Evolutionary conservation across 768 basidiomycete genomes (phyloP).

Genomic region (Russula olivacea): DNA sequence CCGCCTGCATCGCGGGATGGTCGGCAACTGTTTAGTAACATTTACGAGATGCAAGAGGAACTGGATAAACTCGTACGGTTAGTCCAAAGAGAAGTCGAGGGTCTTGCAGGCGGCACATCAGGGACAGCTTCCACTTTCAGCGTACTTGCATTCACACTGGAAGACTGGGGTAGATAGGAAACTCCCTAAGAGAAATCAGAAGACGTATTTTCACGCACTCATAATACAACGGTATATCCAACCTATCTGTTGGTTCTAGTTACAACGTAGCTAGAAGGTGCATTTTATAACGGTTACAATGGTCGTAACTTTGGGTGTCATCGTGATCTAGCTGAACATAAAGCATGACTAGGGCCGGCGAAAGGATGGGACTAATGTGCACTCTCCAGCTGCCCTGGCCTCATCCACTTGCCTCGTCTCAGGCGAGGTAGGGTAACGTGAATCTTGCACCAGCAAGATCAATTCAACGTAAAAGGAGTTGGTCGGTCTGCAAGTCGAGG

Average conservation of each 20-base stretch:
- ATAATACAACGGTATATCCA: not conserved
- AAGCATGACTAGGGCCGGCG: not conserved
- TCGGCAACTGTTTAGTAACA: slow-evolving; percentile 42
- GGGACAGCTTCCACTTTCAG: slow-evolving; percentile 61
- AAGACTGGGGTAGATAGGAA: slow-evolving; percentile 61
- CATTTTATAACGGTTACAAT: slow-evolving; percentile 4
- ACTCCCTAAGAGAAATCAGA: not conserved
- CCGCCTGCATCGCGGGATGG: slow-evolving; percentile 37
- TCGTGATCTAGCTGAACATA: not conserved
- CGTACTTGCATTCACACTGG: slow-evolving; percentile 66
- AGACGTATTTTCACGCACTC: not conserved
- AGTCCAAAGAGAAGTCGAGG: slow-evolving; percentile 63
- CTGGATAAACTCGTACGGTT: slow-evolving; percentile 68
- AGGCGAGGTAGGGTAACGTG: not conserved
- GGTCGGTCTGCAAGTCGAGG: slow-evolving; percentile 63
- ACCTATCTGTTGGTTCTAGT: not conserved
- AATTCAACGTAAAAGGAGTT: slow-evolving; percentile 41
- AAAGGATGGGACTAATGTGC: not conserved
- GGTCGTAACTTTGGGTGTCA: not conserved
- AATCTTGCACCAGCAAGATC: slow-evolving; percentile 7
- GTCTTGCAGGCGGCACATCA: slow-evolving; percentile 53
- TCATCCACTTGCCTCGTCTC: not conserved
- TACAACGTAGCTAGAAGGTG: not conserved
- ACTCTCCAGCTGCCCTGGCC: not conserved
- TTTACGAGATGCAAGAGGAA: slow-evolving; percentile 63